A percentile compares a stretch with the other conserved stretches of the same genome.
phyloP scores from a whole-genome alignment of 2,329 filamentous ascomycete species.

The Karstenula rhodostoma region DNA sequence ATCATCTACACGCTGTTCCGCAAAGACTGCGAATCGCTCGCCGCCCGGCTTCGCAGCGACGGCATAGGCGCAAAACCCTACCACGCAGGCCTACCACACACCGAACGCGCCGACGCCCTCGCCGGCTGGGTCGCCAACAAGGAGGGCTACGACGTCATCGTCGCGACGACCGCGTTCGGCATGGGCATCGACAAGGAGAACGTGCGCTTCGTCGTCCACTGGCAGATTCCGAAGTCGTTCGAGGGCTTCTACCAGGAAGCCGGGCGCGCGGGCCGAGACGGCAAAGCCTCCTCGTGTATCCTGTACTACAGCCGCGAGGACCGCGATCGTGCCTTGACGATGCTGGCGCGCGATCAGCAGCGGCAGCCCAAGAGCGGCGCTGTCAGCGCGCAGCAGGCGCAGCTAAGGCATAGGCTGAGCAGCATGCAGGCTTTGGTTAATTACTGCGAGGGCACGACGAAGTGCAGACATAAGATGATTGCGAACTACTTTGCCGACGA shows the following conservation, averaged over 20 bases:
- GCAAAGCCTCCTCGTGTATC: conserved; percentile 85
- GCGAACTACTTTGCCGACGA: conserved; percentile 49
- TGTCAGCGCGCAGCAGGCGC: conserved; percentile 44
- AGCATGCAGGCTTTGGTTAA: conserved; percentile 67
- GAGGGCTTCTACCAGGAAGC: conserved; percentile 97
- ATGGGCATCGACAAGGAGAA: conserved; percentile 98
- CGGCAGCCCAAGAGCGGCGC: conserved; percentile 57
- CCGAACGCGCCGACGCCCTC: conserved; percentile 74
- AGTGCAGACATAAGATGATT: conserved; percentile 71
- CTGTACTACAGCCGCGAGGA: conserved; percentile 92
- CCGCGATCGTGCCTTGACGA: conserved; percentile 72
- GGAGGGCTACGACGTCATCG: conserved; percentile 85
- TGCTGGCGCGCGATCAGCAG: conserved; percentile 59
- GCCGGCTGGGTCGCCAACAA: conserved; percentile 76
- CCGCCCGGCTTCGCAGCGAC: conserved; percentile 69
- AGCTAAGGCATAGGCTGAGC: conserved; percentile 51
- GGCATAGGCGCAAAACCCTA: conserved; percentile 78
- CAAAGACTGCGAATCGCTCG: conserved; percentile 76
- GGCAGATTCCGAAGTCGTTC: conserved; percentile 92
- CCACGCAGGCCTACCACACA: conserved; percentile 72
- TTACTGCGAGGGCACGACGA: conserved; percentile 80
- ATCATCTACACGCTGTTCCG: conserved; percentile 83
- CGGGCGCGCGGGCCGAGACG: conserved; percentile 87
- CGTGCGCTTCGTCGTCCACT: conserved; percentile 93
- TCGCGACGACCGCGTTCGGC: conserved; percentile 94